Base-by-base conservation (phyloP, 2,329 filamentous ascomycete genomes). In the Nigrospora oryzae region DNA sequence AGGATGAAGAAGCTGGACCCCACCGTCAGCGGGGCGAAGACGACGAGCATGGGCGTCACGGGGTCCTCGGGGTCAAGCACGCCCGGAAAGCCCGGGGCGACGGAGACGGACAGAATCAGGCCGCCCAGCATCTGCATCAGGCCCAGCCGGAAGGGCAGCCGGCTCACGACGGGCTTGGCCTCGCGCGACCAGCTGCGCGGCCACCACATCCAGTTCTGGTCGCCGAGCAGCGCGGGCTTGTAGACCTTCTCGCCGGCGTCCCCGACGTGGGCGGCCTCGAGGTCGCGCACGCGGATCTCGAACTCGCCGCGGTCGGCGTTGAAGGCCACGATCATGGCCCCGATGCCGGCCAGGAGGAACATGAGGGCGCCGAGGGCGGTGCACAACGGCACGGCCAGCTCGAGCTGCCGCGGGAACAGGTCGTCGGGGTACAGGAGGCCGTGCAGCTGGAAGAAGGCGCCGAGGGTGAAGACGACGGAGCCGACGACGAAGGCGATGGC, bases 401-500 rank as follows among this genome's bases (percentile, higher is more conserved):
- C 35, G 39, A 38, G 14, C 33, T 46, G 31, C 30, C 17, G 17
- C 10, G 30, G 35, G 28, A 49, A 45, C 2, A 37, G 1, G 15
- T 43, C 41, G 15, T 11, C n/a, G 11, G 46, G 46, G 30, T 28
- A 23, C 4, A 46, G n/a, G 5, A 33, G 16, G 15, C 40, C 36
- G 19, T 43, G 33, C 15, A 47, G 31, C 19, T 19, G 16, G 34
- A 50, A 42, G 16, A 38, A 33, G 40, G 41, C 38, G 37, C 47
- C 28, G 38, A 47, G 13, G 17, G 38, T 39, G 37, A 51, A 51
- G 16, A 43, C 28, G n/a, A 47, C n/a, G 6, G 45, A 49, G 5
- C 46, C 51, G 12, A 47, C 5, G 17, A 50, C 46, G 8, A 60
- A 65, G 40, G 61, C 52, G 11, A 51, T 17, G 15, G 46, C 35